These are phyloP conservation scores for Solanum chacoense DNA, from an alignment of 305 asterid genomes.

Conservation along the genomic window DNA sequence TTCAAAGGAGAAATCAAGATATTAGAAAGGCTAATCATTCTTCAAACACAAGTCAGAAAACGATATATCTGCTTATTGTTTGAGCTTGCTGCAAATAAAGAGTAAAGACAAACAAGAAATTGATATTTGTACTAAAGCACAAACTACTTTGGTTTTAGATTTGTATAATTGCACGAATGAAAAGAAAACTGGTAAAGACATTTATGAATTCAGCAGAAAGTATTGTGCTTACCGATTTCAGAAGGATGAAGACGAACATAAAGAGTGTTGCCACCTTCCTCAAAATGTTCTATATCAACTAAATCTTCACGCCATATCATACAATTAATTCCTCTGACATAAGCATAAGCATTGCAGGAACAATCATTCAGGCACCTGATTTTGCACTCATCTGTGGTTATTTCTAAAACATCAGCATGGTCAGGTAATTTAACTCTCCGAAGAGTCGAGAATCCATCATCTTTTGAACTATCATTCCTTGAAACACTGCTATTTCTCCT, in stretches of 20 bases:
- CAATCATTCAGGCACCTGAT: constrained; percentile 46
- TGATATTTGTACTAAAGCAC: neutral
- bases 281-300: constrained; percentile 51
- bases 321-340: constrained; percentile 43
- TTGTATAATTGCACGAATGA: neutral
- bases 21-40: neutral
- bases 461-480: constrained; percentile 5
- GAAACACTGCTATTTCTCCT: neutral
- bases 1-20: neutral
- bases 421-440: constrained; percentile 57
- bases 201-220: neutral
- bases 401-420: constrained; percentile 25
- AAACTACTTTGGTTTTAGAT: neutral
- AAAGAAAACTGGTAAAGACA: neutral
- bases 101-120: neutral
- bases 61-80: neutral
- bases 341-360: constrained; percentile 60
- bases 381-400: constrained; percentile 16
- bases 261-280: constrained; percentile 31
- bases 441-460: constrained; percentile 29
- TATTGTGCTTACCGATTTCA: constrained; percentile 34
- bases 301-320: constrained; percentile 57
- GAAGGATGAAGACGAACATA: constrained; percentile 43
- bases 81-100: neutral
- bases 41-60: neutral